phyloP scores from a whole-genome alignment of 768 basidiomycete species.

The Sporobolomyces phaffii region DNA sequence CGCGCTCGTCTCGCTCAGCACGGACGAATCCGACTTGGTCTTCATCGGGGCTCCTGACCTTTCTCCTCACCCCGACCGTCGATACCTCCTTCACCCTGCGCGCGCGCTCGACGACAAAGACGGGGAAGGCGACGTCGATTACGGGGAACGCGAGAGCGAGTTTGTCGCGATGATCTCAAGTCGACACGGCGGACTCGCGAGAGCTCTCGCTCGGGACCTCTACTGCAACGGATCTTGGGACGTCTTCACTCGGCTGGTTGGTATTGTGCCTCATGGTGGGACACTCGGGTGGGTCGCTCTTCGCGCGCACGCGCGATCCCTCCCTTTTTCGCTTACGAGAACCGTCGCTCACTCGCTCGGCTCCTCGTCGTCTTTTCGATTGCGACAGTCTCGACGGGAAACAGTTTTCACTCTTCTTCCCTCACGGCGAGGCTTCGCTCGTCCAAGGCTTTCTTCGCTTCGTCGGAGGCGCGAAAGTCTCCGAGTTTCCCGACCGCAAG shows the following conservation, averaged over 20 bases:
- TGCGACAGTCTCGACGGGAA: constrained; percentile 27
- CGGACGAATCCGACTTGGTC: constrained; percentile 13
- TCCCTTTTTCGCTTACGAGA: no score
- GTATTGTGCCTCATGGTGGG: constrained; percentile 25
- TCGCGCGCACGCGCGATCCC: neutral
- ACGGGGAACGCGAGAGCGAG: no score
- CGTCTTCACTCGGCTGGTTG: constrained; percentile 17
- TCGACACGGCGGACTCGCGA: constrained; percentile 9
- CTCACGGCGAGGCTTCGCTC: constrained; percentile 22
- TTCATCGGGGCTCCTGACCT: neutral
- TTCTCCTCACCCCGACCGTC: constrained; percentile 1
- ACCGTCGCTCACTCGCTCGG: neutral
- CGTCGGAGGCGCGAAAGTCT: constrained; percentile 15
- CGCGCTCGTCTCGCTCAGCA: constrained; percentile 24
- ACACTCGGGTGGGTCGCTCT: constrained; percentile 19
- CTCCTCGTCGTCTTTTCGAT: neutral
- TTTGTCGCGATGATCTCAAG: constrained; percentile 19
- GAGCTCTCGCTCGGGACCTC: constrained; percentile 22
- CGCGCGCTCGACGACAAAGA: neutral
- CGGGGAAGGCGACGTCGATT: neutral
- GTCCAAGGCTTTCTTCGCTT: constrained; percentile 28
- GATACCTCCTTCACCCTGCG: neutral
- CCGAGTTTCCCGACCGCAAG: constrained; percentile 30
- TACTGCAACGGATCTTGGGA: constrained; percentile 34
- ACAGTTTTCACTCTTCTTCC: constrained; percentile 32